Conservation (phyloP, 129 eudicot genomes). For the Deinandra increscens region DNA sequence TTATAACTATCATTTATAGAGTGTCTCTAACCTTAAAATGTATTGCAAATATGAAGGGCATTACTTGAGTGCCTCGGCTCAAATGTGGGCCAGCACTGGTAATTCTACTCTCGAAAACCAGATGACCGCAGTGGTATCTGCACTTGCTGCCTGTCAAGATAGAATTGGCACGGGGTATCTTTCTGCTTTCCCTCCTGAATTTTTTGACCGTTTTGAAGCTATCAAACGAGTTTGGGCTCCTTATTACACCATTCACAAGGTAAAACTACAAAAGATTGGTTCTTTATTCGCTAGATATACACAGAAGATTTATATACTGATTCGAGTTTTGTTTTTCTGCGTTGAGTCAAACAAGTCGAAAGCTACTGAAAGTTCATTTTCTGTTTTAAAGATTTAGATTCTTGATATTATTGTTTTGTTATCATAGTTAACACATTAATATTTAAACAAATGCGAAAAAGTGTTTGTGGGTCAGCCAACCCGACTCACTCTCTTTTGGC, state of each 20-base stretch:
- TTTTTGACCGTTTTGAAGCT: constrained; percentile 73
- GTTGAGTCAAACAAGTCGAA: neutral
- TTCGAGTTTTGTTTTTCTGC: neutral
- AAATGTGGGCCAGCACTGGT: constrained; percentile 37
- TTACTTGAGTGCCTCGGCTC: constrained; percentile 31
- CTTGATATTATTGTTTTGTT: neutral
- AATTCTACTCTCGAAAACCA: constrained; percentile 29
- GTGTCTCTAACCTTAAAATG: neutral
- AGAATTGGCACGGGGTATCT: constrained; percentile 74
- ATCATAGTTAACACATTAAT: neutral
- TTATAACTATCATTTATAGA: neutral
- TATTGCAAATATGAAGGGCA: constrained; percentile 21
- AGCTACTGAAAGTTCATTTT: neutral
- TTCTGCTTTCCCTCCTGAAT: constrained; percentile 82
- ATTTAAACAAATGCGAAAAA: neutral
- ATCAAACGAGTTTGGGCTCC: constrained; percentile 80
- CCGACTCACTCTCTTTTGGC: neutral
- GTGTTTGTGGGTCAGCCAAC: neutral
- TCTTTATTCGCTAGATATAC: constrained; percentile 14
- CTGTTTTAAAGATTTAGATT: neutral
- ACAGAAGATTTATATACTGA: neutral
- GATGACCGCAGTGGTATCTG: constrained; percentile 41
- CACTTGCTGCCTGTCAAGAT: constrained; percentile 58
- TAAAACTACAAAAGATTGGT: constrained; percentile 9
- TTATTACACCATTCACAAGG: constrained; percentile 95